Conservation (phyloP, 352 stramenopile species). For the Globisporangium perplexum region DNA sequence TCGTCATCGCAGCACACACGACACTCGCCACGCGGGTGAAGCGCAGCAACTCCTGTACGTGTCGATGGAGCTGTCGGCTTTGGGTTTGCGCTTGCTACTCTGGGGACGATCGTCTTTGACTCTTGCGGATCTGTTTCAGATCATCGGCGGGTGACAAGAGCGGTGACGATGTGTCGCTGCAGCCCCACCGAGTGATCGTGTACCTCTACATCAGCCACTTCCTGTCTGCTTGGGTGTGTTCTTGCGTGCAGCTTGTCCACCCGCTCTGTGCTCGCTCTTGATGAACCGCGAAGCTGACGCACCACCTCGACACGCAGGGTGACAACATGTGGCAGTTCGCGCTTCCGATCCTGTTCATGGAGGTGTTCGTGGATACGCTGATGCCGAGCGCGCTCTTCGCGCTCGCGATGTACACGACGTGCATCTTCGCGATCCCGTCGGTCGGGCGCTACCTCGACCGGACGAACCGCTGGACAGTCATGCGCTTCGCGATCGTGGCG, state of each 20-base stretch:
- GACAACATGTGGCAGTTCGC: conserved; percentile 82
- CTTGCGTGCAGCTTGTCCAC: neutral
- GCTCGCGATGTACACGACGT: conserved; percentile 67
- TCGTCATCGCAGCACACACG: conserved; percentile 5
- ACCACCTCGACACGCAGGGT: conserved; percentile 24
- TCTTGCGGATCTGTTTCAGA: neutral
- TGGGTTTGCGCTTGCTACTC: too few species aligned
- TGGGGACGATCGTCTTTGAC: neutral
- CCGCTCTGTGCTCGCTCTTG: neutral
- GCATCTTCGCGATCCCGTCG: conserved; percentile 62
- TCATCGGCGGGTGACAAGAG: neutral
- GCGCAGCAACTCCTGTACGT: conserved; percentile 36
- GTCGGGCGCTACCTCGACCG: conserved; percentile 58
- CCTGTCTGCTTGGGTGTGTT: conserved; percentile 64
- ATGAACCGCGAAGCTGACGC: neutral
- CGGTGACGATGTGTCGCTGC: neutral
- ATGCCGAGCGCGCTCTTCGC: conserved; percentile 72
- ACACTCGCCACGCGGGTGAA: conserved; percentile 5
- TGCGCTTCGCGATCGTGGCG: conserved; percentile 64
- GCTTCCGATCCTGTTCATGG: conserved; percentile 80
- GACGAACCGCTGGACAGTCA: conserved; percentile 60
- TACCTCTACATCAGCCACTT: conserved; percentile 77
- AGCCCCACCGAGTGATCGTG: conserved; percentile 28
- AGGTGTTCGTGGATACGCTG: conserved; percentile 79
- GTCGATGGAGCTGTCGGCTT: neutral